A percentile compares a stretch with the other conserved stretches of the same genome.
Evolutionary conservation across 192 early-diverging fungal genomes (phyloP).

Genomic region (Entrophospora sp.): DNA sequence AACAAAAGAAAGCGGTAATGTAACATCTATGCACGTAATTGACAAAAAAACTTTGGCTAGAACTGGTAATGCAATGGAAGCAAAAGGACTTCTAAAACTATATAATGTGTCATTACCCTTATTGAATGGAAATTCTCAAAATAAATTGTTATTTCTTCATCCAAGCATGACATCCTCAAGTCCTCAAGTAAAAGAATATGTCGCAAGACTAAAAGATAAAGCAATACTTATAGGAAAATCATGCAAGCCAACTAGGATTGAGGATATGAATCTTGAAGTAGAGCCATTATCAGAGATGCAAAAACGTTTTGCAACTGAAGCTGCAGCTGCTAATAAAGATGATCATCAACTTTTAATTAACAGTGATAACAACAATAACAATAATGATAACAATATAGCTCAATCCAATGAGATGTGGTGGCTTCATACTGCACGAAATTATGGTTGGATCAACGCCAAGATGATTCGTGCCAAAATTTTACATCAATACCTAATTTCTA

Average conservation of each 20-base stretch:
- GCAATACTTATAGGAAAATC: conserved; percentile 28
- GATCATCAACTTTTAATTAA: conserved; percentile 13
- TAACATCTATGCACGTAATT: conserved; percentile 27
- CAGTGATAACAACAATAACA: not conserved
- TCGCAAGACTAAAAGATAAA: conserved; percentile 30
- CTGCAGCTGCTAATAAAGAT: not conserved
- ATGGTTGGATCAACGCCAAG: conserved; percentile 34
- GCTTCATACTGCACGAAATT: conserved; percentile 20
- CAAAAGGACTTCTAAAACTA: conserved; percentile 31
- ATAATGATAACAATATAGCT: not conserved
- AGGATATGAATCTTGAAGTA: conserved; percentile 26
- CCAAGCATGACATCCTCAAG: conserved; percentile 28
- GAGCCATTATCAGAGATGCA: conserved; percentile 33
- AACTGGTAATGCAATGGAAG: conserved; percentile 33
- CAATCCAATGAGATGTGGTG: conserved; percentile 11
- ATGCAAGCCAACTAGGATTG: conserved; percentile 20
- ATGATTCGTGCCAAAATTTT: conserved; percentile 38
- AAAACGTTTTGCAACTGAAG: conserved; percentile 24
- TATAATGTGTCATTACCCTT: conserved; percentile 36
- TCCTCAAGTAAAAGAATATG: conserved; percentile 34
- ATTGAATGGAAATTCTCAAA: conserved; percentile 30
- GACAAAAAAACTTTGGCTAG: conserved; percentile 49
- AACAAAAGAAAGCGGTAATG: conserved; percentile 16
- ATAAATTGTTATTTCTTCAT: conserved; percentile 40
- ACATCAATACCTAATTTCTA: conserved; percentile 30